Evolutionary conservation across 352 stramenopile species (phyloP).

Genomic region (Phytophthora sansomeana): DNA sequence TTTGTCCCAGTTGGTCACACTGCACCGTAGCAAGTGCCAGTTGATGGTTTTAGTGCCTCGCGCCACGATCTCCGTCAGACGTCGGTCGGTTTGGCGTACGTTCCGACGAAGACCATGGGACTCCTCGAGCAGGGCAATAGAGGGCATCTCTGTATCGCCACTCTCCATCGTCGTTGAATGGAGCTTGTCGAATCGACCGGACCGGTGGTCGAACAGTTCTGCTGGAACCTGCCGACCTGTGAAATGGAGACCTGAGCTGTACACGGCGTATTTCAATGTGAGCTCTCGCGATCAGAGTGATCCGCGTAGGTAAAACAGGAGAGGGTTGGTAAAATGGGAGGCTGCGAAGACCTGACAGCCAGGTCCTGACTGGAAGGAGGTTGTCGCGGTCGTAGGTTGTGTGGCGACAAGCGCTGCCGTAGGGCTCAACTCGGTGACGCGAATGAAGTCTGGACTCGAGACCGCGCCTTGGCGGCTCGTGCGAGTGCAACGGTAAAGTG

Average conservation of each 20-base stretch:
- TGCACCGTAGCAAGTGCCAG: conserved; percentile 42
- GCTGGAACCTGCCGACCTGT: conserved; percentile 1
- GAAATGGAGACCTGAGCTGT: conserved; percentile 10
- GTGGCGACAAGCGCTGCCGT: not conserved
- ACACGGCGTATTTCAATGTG: conserved; percentile 13
- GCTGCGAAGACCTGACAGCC: too few relatives aligned
- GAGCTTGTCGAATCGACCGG: too few relatives aligned
- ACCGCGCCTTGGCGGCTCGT: not conserved
- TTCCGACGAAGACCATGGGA: conserved; percentile 24
- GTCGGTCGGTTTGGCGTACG: conserved; percentile 43
- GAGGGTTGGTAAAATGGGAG: conserved; percentile 3
- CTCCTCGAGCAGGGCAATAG: conserved; percentile 22
- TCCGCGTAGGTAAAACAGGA: too few relatives aligned
- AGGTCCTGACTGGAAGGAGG: too few relatives aligned
- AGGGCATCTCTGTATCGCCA: too few relatives aligned
- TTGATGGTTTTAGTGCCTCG: conserved; percentile 36
- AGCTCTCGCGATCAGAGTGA: conserved; percentile 12
- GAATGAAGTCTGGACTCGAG: conserved; percentile 17
- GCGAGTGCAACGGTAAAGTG: conserved; percentile 3
- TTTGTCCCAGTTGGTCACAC: conserved; percentile 38
- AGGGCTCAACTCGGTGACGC: conserved; percentile 6
- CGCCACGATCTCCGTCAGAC: conserved; percentile 37
- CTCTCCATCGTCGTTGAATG: too few relatives aligned
- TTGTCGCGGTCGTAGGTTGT: conserved; percentile 7
- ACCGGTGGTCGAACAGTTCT: conserved; percentile 1